These are phyloP conservation scores for Lactuca saligna DNA, from an alignment of 129 eudicot genomes.

Conservation along the genomic window DNA sequence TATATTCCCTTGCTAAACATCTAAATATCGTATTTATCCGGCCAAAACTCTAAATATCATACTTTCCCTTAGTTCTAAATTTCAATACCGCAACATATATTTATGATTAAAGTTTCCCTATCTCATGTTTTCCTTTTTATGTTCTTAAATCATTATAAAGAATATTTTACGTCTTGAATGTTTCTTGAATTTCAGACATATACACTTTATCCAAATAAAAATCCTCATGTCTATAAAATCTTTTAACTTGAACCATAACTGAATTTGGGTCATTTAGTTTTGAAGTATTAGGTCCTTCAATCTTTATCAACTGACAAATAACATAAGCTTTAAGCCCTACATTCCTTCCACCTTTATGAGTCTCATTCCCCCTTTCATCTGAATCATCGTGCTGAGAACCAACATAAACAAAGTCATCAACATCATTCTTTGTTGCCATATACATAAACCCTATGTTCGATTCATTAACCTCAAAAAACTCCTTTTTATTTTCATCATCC, in stretches of 20 bases:
- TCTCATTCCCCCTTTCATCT: slow-evolving; percentile 50
- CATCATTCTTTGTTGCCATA: slow-evolving; percentile 50
- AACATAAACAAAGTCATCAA: slow-evolving; percentile 76
- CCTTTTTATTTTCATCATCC: slow-evolving; percentile 37
- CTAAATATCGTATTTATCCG: no score
- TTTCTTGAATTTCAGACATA: slow-evolving; percentile 42
- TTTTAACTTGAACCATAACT: slow-evolving; percentile 50
- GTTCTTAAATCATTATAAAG: background rate
- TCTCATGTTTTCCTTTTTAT: no score
- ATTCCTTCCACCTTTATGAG: slow-evolving; percentile 74
- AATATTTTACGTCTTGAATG: slow-evolving; percentile 70
- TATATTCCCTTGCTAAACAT: no score
- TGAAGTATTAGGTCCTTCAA: slow-evolving; percentile 41
- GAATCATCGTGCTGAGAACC: slow-evolving; percentile 55
- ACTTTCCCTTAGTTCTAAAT: no score
- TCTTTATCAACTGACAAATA: slow-evolving; percentile 70
- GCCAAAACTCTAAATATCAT: no score
- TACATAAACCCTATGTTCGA: slow-evolving; percentile 52
- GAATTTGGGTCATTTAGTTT: slow-evolving; percentile 45
- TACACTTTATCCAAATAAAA: slow-evolving; percentile 83
- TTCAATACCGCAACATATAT: no score
- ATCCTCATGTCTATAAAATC: slow-evolving; percentile 92
- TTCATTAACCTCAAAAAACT: slow-evolving; percentile 41
- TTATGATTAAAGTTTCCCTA: no score
- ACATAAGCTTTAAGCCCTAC: slow-evolving; percentile 83